Conservation (phyloP, 2,329 filamentous ascomycete genomes). For the Fusarium tjaetaba region DNA sequence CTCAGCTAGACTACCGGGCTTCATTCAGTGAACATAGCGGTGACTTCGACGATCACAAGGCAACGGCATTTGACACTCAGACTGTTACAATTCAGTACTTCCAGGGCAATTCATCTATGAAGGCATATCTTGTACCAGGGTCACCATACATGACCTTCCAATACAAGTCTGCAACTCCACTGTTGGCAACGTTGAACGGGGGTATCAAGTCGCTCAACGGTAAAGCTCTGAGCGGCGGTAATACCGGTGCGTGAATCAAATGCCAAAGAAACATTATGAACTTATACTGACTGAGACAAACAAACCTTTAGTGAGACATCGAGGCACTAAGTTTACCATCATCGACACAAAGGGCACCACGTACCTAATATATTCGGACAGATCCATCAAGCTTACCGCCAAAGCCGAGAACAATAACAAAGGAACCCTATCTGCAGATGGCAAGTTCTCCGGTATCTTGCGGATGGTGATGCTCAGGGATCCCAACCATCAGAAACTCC, state of each 20-base stretch:
- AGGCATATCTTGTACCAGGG: background rate
- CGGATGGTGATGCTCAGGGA: background rate
- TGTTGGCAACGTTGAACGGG: background rate
- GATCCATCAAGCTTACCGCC: background rate
- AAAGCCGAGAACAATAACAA: background rate
- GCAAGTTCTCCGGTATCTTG: background rate
- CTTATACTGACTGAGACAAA: fast-evolving
- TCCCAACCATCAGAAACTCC: background rate
- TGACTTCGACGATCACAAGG: background rate
- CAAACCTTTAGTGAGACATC: background rate
- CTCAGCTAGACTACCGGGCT: background rate
- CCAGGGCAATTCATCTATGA: background rate
- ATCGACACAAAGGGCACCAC: background rate
- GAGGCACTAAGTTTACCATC: background rate
- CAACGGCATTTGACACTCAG: background rate
- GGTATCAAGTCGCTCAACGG: background rate
- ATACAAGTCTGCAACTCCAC: background rate
- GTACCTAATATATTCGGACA: background rate
- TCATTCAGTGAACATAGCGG: background rate
- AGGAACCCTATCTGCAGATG: background rate
- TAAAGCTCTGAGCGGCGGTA: fast-evolving
- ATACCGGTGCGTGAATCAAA: background rate
- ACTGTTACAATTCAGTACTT: background rate
- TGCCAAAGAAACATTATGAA: fast-evolving
- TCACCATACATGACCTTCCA: background rate